Conservation (phyloP, 495 filamentous ascomycete species). For the Geoglossum glabrum region DNA sequence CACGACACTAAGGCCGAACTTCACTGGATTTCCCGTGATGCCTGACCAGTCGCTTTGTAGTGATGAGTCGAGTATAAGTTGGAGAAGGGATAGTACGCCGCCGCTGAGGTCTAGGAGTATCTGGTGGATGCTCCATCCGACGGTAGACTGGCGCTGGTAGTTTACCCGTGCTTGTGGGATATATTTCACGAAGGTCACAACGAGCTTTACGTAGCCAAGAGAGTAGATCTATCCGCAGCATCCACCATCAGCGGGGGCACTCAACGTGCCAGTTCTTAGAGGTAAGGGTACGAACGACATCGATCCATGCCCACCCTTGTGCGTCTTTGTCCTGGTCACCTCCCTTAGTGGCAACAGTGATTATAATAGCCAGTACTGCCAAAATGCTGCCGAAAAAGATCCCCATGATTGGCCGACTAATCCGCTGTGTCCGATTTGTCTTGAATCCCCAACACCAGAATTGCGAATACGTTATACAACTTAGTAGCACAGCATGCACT, state of each 20-base stretch:
- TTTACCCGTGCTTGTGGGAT: conserved; percentile 71
- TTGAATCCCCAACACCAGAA: conserved; percentile 67
- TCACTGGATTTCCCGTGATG: conserved; percentile 77
- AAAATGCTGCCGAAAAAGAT: conserved; percentile 49
- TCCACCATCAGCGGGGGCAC: neutral
- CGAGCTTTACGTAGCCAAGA: conserved; percentile 70
- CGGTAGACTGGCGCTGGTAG: conserved; percentile 60
- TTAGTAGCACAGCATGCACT: conserved; percentile 52
- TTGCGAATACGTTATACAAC: conserved; percentile 45
- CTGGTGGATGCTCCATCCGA: conserved; percentile 70
- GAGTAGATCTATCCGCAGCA: conserved; percentile 41
- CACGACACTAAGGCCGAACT: conserved; percentile 66
- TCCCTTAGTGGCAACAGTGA: conserved; percentile 31
- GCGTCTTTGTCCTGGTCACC: conserved; percentile 33
- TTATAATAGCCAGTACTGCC: conserved; percentile 28
- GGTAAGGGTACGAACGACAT: conserved; percentile 41
- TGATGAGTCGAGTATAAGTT: conserved; percentile 68
- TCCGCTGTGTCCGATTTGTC: conserved; percentile 28
- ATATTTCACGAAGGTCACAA: conserved; percentile 80
- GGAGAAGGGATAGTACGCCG: conserved; percentile 60
- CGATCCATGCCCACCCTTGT: conserved; percentile 51
- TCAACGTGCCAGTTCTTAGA: neutral
- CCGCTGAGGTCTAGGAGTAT: conserved; percentile 73
- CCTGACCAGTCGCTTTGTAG: conserved; percentile 76
- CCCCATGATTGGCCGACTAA: conserved; percentile 44